Percentiles rank a stretch among this genome's conserved stretches.
Evolutionary conservation across 352 stramenopile species (phyloP).

Genomic region (Globisporangium iwayamae): DNA sequence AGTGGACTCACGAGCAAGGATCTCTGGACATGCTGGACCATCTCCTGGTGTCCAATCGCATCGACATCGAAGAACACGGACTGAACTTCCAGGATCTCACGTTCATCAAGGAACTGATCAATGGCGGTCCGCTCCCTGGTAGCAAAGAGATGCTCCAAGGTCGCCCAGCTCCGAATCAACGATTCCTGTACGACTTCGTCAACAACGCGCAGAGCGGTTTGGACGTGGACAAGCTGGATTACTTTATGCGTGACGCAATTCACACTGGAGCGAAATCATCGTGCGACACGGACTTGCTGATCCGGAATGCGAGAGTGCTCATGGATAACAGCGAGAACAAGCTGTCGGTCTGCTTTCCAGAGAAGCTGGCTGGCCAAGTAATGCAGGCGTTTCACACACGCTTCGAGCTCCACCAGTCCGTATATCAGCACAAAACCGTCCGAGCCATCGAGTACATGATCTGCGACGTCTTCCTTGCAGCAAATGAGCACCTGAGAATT

Average conservation of each 20-base stretch:
- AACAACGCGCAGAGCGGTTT: constrained; percentile 85
- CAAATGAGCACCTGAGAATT: constrained; percentile 58
- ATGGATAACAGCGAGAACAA: constrained; percentile 44
- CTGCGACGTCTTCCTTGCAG: constrained; percentile 68
- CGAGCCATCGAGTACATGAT: constrained; percentile 89
- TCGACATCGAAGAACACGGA: constrained; percentile 51
- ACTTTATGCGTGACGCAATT: constrained; percentile 82
- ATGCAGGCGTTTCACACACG: constrained; percentile 88
- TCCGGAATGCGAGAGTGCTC: constrained; percentile 71
- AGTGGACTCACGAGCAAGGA: constrained; percentile 74
- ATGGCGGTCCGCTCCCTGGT: constrained; percentile 47
- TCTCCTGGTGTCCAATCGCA: constrained; percentile 49
- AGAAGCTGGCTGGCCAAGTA: constrained; percentile 82
- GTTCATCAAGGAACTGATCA: constrained; percentile 84
- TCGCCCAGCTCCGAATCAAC: constrained; percentile 35
- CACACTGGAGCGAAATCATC: constrained; percentile 75
- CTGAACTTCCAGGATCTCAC: constrained; percentile 45
- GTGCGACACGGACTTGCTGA: constrained; percentile 70
- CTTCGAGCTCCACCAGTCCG: constrained; percentile 82
- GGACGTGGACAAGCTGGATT: constrained; percentile 91
- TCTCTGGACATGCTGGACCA: constrained; percentile 77
- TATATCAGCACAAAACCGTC: constrained; percentile 85
- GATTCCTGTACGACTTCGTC: constrained; percentile 88
- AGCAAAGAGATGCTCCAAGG: constrained; percentile 30
- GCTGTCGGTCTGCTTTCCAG: constrained; percentile 80